Percentiles rank a stretch among this genome's conserved stretches.
Conservation (phyloP, 805 yeast genomes). For the Ogataea ganodermae region DNA sequence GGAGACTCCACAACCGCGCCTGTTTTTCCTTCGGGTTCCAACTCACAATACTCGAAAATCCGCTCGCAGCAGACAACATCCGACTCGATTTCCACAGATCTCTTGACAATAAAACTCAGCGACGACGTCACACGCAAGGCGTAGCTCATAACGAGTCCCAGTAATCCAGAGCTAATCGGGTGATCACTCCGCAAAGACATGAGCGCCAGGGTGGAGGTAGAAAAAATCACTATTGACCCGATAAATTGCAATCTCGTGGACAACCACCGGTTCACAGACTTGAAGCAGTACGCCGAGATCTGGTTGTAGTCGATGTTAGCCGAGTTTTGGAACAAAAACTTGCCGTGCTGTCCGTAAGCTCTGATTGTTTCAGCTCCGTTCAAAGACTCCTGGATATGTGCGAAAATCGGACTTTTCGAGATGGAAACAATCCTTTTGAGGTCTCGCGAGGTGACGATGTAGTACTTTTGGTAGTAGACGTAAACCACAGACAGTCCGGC, state of each 20-base stretch:
- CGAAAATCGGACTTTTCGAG: slow-evolving; percentile 74
- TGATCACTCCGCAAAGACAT: slow-evolving; percentile 39
- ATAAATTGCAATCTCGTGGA: slow-evolving; percentile 61
- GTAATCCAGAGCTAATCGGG: slow-evolving; percentile 57
- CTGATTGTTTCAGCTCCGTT: slow-evolving; percentile 76
- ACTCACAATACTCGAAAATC: slow-evolving; percentile 80
- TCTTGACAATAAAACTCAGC: slow-evolving; percentile 57
- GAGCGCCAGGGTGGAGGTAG: slow-evolving; percentile 50
- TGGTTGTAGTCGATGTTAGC: slow-evolving; percentile 51
- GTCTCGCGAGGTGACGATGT: slow-evolving; percentile 72
- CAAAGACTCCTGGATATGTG: slow-evolving; percentile 80
- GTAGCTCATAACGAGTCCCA: slow-evolving; percentile 66
- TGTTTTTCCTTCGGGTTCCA: slow-evolving; percentile 75
- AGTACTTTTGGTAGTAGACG: slow-evolving; percentile 68
- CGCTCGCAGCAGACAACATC: slow-evolving; percentile 86
- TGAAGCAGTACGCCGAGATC: slow-evolving; percentile 48
- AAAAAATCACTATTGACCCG: slow-evolving; percentile 56
- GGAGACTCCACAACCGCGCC: slow-evolving; percentile 45
- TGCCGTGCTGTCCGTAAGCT: slow-evolving; percentile 67
- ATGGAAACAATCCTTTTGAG: slow-evolving; percentile 71
- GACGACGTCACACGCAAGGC: slow-evolving; percentile 57
- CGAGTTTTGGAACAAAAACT: slow-evolving; percentile 60
- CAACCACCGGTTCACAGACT: slow-evolving; percentile 66
- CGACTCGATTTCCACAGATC: slow-evolving; percentile 63
- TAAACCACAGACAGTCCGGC: slow-evolving; percentile 55